These are phyloP conservation scores for Telopea speciosissima DNA, from an alignment of 177 flowering plant species.

Conservation along the genomic window DNA sequence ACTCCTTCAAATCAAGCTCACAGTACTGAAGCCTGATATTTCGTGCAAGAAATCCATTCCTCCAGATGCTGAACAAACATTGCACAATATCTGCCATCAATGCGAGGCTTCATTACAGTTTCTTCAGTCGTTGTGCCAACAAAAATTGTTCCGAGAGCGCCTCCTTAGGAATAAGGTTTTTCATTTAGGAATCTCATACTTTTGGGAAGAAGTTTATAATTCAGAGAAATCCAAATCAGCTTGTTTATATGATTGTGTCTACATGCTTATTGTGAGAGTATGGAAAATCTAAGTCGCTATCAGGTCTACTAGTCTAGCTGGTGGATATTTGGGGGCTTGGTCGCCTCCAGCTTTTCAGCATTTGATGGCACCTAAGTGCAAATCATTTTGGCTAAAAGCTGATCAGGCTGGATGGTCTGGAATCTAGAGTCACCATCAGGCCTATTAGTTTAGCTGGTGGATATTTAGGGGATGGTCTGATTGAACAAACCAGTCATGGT, in stretches of 20 bases:
- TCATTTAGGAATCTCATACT: background rate
- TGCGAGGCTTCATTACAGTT: constrained; percentile 89
- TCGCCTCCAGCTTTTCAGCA: too few species aligned
- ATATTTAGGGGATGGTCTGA: background rate
- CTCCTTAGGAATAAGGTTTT: constrained; percentile 85
- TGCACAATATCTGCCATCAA: constrained; percentile 64
- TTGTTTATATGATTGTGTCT: background rate
- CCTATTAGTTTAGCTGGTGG: too few species aligned
- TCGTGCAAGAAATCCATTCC: constrained; percentile 18
- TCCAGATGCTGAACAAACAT: constrained; percentile 33
- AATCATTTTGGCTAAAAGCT: too few species aligned
- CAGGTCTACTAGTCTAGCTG: too few species aligned
- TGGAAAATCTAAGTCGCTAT: too few species aligned
- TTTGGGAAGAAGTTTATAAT: background rate
- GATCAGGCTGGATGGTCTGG: too few species aligned
- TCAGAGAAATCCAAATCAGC: background rate
- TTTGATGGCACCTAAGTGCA: too few species aligned
- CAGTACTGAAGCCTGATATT: constrained; percentile 29
- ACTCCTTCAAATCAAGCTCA: constrained; percentile 52
- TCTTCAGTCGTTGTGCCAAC: constrained; percentile 78
- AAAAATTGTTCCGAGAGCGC: constrained; percentile 75
- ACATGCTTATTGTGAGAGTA: too few species aligned
- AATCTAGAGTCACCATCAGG: too few species aligned
- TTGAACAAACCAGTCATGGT: background rate
- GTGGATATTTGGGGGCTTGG: too few species aligned